Conservation (phyloP, 495 filamentous ascomycete genomes). For the Penicillium dipodomyicola region DNA sequence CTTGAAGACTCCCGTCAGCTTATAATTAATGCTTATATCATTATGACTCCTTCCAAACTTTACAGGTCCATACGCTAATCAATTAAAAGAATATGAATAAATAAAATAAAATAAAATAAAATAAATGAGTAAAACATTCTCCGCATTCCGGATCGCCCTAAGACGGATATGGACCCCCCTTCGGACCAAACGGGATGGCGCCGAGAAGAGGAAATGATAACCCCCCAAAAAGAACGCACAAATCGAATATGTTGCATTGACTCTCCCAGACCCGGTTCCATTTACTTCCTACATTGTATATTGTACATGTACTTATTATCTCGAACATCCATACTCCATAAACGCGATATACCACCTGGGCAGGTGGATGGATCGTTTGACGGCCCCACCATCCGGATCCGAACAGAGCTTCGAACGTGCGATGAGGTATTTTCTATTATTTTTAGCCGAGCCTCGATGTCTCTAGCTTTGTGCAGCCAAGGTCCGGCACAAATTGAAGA, state of each 20-base stretch:
- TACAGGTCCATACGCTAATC: neutral
- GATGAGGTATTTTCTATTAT: neutral
- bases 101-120: neutral
- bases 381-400: constrained; percentile 43
- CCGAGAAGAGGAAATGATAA: constrained; percentile 14
- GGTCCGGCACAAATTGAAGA: neutral
- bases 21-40: neutral
- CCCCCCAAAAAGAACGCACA: neutral
- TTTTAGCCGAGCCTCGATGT: constrained; percentile 4
- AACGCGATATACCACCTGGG: neutral
- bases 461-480: neutral
- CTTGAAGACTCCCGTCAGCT: neutral
- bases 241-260: neutral
- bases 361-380: neutral
- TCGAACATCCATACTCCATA: neutral
- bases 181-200: constrained; percentile 7
- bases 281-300: neutral
- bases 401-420: constrained; percentile 18
- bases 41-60: neutral
- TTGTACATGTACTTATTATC: neutral
- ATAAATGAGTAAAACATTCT: constrained; percentile 12
- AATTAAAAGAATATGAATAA: neutral
- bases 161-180: constrained; percentile 1
- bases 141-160: constrained; percentile 18
- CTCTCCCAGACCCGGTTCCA: neutral